Base-by-base conservation (phyloP, 2,329 filamentous ascomycete species). In the Verticillium isaacii region DNA sequence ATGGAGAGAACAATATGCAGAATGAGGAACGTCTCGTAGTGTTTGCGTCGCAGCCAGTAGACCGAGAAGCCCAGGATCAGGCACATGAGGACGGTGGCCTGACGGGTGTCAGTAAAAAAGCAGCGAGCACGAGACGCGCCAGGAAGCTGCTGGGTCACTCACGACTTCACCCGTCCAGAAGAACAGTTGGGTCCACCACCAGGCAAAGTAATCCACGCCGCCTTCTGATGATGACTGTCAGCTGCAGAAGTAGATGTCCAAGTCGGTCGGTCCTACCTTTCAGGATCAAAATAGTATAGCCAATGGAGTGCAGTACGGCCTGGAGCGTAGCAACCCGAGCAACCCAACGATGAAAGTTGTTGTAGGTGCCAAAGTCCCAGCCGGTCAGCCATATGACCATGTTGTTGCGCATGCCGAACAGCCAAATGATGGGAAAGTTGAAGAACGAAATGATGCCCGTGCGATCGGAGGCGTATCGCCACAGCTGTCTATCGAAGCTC, bases 321-420 rank as follows among this genome's bases (percentile, higher is more conserved):
- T 89, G 81, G 0, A 86, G 61, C 0, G 87, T 87, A 6, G 86
- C 80, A 2, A 89, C 78, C 19, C 88, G 78, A 0, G 89, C 88
- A 3, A 88, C 78, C 79, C 86, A 87, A 0, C 88, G 83, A 71
- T 91, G 89, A 59, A 90, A 89, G 50, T 85, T 80, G 66, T 85
- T 90, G 68, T 86, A 90, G 0, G 85, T 86, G 1, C 81, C 80
- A 69, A 88, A 90, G 12, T 84, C 85, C 87, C 88, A 91, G 0
- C 88, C 88, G 0, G 89, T 90, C 0, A 86, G 69, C 85, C 85
- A 89, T 60, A 89, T 75, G 17, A 90, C 78, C 0, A 87, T 68
- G 59, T 91, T 89, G 64, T 91, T 91, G 11, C 89, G 78, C 69
- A 85, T 84, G 0, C 83, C 85, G 65, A 91, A 90, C 0, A 90